Evolutionary conservation across 2,329 filamentous ascomycete genomes (phyloP).

Genomic region (Arthrinium phaeospermum): DNA sequence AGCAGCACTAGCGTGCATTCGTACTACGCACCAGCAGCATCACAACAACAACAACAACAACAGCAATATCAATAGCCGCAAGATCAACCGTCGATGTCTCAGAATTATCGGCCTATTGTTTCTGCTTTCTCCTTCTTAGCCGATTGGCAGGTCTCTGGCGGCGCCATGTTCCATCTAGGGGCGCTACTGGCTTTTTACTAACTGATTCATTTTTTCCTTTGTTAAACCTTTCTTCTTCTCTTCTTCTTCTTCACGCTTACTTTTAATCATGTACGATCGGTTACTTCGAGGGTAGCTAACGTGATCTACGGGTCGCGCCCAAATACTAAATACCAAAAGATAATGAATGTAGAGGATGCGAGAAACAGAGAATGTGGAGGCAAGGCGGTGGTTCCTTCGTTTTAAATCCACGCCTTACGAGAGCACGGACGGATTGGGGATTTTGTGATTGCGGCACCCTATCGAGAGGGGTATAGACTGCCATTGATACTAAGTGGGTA

Average conservation of each 20-base stretch:
- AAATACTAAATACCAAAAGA: background rate
- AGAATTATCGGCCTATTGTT: background rate
- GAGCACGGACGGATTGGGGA: too few relatives aligned
- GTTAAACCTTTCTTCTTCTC: background rate
- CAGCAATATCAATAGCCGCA: background rate
- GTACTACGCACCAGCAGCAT: background rate
- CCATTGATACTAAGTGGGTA: too few relatives aligned
- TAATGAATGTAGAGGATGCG: background rate
- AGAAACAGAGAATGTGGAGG: background rate
- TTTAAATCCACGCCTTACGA: too few relatives aligned
- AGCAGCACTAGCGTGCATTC: slow-evolving; percentile 9
- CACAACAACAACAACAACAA: background rate
- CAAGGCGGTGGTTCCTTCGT: too few relatives aligned
- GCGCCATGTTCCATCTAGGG: background rate
- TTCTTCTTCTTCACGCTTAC: background rate
- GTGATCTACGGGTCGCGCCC: background rate
- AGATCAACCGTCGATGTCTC: background rate
- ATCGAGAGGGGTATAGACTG: too few relatives aligned
- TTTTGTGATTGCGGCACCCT: too few relatives aligned
- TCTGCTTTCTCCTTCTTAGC: background rate
- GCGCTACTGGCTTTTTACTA: background rate
- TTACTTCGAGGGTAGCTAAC: background rate
- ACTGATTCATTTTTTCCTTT: background rate
- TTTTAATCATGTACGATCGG: background rate
- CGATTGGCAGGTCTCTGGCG: background rate